Evolutionary conservation across 2,329 filamentous ascomycete species (phyloP), one percentile per base, ranked within the genome.

Genomic region (Apiospora hydei): DNA sequence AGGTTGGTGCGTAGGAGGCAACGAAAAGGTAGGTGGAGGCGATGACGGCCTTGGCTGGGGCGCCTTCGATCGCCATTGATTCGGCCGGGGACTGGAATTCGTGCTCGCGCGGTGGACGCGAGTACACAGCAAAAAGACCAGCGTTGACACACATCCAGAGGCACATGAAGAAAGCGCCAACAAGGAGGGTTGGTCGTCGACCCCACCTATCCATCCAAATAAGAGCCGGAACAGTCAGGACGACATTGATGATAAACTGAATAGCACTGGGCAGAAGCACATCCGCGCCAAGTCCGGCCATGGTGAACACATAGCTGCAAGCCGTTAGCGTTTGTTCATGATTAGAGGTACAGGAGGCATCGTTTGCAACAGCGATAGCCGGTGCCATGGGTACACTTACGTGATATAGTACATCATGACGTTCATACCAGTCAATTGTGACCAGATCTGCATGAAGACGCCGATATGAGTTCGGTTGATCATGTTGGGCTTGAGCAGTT

Each of bases 231-330:
- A 95, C 80, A 0, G 94, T 96, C 90, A 94, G 93, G 70, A 91
- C 73, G 1, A 96, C 93, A 80, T 95, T 95, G 84, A 96, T 94
- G 76, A 95, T 86, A 79, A 93, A 94, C 78, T 93, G 90, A 74
- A 94, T 93, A 13, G 88, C 90, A 24, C 90, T 92, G 10, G 92
- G 88, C 64, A 93, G 81, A 11, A 94, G 86, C 49, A 90, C 87
- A 70, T 85, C 86, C 75, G 89, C 87, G 1, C 81, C 83, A n/a
- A 92, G 84, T 13, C 91, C 91, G 21, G 92, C 91, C 92, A 94
- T 94, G 14, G 85, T 85, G 80, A 94, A 93, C 72, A 94, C 88
- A 75, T 93, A 93, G 21, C 57, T 64, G 34, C 57, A 41, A 41
- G 30, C 34, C 10, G 57, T 64, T 18, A 64, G 57, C 34, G 34